These are phyloP conservation scores for Ustilago hordei DNA, from an alignment of 1,284 basidiomycete species.

Conservation along the genomic window DNA sequence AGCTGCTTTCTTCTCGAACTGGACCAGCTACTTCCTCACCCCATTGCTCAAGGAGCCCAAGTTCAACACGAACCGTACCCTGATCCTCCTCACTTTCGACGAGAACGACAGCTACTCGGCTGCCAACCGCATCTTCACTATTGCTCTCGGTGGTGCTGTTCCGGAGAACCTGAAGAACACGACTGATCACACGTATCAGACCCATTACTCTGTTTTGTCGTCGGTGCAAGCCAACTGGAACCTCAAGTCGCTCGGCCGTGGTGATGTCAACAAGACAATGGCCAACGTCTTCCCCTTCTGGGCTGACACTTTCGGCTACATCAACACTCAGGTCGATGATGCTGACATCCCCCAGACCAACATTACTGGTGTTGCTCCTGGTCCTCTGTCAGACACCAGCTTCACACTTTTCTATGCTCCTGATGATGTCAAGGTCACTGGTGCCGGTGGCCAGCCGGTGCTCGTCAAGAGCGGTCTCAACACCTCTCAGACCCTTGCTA, in stretches of 20 bases:
- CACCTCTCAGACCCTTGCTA: constrained; percentile 53
- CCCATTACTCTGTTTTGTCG: constrained; percentile 77
- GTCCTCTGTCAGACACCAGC: constrained; percentile 50
- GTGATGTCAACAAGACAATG: constrained; percentile 67
- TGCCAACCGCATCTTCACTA: constrained; percentile 64
- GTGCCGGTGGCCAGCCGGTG: constrained; percentile 65
- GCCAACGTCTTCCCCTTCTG: constrained; percentile 74
- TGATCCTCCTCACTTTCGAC: constrained; percentile 76
- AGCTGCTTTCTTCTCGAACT: constrained; percentile 72
- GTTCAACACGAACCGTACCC: constrained; percentile 74
- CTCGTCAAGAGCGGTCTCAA: constrained; percentile 56
- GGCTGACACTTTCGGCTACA: constrained; percentile 70
- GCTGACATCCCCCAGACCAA: constrained; percentile 64
- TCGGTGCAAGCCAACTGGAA: constrained; percentile 77
- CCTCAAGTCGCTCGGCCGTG: constrained; percentile 54
- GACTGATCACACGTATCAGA: constrained; percentile 67
- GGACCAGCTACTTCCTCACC: constrained; percentile 74
- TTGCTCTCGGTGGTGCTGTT: constrained; percentile 52
- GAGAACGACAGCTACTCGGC: constrained; percentile 73
- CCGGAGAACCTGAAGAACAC: constrained; percentile 45
- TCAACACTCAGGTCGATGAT: constrained; percentile 44
- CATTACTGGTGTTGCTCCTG: constrained; percentile 67
- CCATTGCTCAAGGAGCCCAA: constrained; percentile 73
- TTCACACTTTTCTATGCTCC: constrained; percentile 68
- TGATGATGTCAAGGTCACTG: constrained; percentile 56